Evolutionary conservation across 257 asterid species (phyloP).

Genomic region (Petrea volubilis): DNA sequence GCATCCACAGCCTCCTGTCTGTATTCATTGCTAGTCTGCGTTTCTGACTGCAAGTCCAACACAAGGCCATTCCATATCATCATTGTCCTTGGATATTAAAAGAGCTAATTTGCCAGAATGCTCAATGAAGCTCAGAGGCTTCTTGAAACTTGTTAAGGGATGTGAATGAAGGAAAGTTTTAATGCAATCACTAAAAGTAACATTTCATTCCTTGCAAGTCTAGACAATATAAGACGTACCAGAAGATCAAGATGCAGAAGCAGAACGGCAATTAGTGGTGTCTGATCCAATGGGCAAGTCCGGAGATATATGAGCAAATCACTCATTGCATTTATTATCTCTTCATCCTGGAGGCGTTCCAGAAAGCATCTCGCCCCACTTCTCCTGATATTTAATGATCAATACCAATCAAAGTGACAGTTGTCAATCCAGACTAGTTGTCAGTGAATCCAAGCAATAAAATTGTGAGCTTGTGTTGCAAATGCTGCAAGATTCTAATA

Average conservation of each 20-base stretch:
- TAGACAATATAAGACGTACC: conserved; percentile 37
- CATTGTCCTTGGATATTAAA: not conserved
- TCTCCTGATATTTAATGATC: conserved; percentile 49
- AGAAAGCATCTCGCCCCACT: conserved; percentile 43
- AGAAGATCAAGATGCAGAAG: conserved; percentile 71
- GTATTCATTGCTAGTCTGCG: conserved; percentile 26
- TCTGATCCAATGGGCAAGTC: conserved; percentile 49
- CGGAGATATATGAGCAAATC: conserved; percentile 48
- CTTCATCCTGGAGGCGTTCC: conserved; percentile 50
- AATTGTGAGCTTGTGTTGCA: not conserved
- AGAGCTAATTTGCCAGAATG: not conserved
- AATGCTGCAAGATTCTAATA: no score
- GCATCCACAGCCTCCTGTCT: conserved; percentile 72
- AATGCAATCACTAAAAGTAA: no score
- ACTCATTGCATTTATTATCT: conserved; percentile 40
- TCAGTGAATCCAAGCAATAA: not conserved
- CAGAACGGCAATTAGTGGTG: conserved; percentile 53
- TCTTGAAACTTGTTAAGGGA: not conserved
- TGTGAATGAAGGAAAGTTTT: no score
- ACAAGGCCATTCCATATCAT: not conserved
- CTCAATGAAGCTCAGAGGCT: not conserved
- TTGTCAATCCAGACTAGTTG: not conserved
- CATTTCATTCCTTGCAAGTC: not conserved
- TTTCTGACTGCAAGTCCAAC: conserved; percentile 52
- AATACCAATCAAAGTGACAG: not conserved